These are phyloP conservation scores for Syzygium aromaticum DNA, from an alignment of 345 rosid species.

Conservation along the genomic window DNA sequence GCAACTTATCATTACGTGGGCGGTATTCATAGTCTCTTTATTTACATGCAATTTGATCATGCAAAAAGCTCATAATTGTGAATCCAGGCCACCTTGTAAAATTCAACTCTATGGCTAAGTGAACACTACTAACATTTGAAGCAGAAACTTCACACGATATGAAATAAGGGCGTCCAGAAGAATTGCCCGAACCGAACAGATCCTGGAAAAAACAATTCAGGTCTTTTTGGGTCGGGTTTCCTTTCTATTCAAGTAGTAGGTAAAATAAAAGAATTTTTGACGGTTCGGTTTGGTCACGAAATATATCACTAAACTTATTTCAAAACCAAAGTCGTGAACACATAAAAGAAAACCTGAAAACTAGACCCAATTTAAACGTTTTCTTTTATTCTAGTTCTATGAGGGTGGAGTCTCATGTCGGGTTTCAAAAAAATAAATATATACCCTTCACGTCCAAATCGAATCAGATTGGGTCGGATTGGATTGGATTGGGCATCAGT, in stretches of 20 bases:
- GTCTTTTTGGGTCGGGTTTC: background rate
- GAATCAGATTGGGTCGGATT: background rate
- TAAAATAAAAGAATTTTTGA: accelerated
- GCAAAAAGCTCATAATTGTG: background rate
- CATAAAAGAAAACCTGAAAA: background rate
- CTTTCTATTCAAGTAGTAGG: background rate
- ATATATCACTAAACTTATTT: background rate
- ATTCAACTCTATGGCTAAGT: background rate
- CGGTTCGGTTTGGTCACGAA: background rate
- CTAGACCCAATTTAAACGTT: background rate
- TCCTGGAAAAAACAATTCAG: accelerated
- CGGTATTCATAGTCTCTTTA: background rate
- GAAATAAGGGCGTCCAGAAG: background rate
- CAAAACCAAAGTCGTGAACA: background rate
- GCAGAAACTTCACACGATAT: background rate
- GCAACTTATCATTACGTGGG: background rate
- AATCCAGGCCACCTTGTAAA: background rate
- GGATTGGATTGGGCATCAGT: background rate
- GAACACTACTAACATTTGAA: background rate
- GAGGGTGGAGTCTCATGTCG: background rate
- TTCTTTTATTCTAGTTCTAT: background rate
- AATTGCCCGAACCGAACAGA: accelerated
- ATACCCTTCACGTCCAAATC: background rate
- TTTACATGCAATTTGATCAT: background rate
- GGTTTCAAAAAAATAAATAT: background rate